Percentiles rank a stretch among this genome's conserved stretches.
These are phyloP conservation scores for Cladophialophora bantiana DNA, from an alignment of 2,329 filamentous ascomycete genomes.

Conservation along the genomic window DNA sequence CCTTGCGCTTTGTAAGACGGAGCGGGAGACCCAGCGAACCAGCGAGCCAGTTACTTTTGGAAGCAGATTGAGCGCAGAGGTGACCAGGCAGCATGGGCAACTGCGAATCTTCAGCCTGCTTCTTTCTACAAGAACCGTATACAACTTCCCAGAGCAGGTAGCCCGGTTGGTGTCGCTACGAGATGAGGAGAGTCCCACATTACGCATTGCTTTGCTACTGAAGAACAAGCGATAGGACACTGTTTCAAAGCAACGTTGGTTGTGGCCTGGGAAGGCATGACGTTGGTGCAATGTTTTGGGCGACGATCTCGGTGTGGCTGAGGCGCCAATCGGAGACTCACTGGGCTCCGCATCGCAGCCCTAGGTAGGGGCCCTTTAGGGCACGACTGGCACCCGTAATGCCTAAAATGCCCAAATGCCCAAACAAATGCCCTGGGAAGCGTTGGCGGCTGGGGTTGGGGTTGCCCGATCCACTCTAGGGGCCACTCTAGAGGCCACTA, in stretches of 20 bases:
- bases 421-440: slow-evolving; percentile 7
- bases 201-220: neutral
- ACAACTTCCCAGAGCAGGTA: neutral
- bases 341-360: neutral
- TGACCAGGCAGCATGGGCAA: neutral
- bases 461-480: slow-evolving; percentile 8
- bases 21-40: neutral
- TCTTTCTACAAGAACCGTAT: neutral
- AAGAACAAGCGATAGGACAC: neutral
- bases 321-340: slow-evolving; percentile 15
- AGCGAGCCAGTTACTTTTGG: neutral
- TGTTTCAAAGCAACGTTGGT: neutral
- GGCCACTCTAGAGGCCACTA: neutral
- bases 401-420: neutral
- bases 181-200: neutral
- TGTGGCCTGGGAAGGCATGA: neutral
- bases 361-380: slow-evolving; percentile 1
- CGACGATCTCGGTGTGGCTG: slow-evolving; percentile 29
- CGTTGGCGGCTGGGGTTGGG: slow-evolving; percentile 1
- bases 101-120: neutral
- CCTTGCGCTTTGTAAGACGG: slow-evolving; percentile 8
- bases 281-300: slow-evolving; percentile 9
- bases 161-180: neutral
- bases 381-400: neutral
- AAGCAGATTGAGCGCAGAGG: neutral